Base-by-base conservation (phyloP, 2,329 filamentous ascomycete species). In the Aspergillus quadricinctus region DNA sequence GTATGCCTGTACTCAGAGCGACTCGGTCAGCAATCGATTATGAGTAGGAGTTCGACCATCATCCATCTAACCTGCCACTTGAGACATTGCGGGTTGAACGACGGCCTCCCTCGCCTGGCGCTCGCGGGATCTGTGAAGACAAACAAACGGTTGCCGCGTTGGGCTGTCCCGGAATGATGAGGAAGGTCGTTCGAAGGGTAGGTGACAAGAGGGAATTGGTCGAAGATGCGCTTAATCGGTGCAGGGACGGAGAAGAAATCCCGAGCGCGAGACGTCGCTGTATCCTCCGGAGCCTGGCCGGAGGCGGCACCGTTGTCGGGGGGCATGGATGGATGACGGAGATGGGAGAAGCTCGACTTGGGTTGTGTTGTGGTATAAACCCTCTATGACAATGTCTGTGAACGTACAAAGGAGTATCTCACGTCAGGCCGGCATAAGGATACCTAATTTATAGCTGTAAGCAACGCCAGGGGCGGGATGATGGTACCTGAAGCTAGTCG, bases 1-100 rank as follows among this genome's bases (percentile, higher is more conserved):
- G 73, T 91, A 94, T 29, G 92, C 87, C 91, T 96, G 59, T 25
- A 31, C 17, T 54, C 35, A 43, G 31, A 14, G 19, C 23, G 31
- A 8, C 2, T 14, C 48, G 17, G 11, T 19, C 27, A 25, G 48
- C 59, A 9, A 63, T 55, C 11, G 23, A 55, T 40, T 19, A 37
- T 10, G 3, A 19, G 31, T 25, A 23, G 27, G 3, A 28, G 14
- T 31, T 23, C 19, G 11, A 19, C 23, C 27, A 14, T 14, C 28
- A 57, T 27, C 19, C 27, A 21, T 23, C 19, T 43, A 63, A 93
- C 91, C 89, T 97, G 94, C 92, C 92, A 97, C 79, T 93, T 96
- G 68, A 97, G 80, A 78, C 94, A 99, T 57, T 87, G 85, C 10
- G 94, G 94, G 71, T 97, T 97, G 77, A 88, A 96, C 62, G 90